These are phyloP conservation scores for Cicer yamashitae DNA, from an alignment of 306 rosid species.

Conservation along the genomic window DNA sequence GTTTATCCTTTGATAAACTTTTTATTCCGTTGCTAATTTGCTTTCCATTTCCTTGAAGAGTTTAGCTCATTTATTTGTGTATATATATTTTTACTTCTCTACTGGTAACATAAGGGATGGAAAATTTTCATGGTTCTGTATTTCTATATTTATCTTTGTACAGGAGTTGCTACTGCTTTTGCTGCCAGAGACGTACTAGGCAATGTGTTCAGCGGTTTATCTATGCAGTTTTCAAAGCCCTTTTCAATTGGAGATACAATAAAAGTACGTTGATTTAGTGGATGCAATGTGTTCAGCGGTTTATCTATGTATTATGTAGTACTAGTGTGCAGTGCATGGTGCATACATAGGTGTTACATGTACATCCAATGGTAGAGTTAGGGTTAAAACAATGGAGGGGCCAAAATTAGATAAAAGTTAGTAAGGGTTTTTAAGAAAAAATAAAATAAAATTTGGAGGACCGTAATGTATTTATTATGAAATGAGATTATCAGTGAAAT, in stretches of 20 bases:
- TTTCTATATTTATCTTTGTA: conserved; percentile 30
- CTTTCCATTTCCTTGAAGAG: too few relatives aligned
- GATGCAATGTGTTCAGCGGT: conserved; percentile 4
- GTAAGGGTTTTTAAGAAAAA: conserved; percentile 14
- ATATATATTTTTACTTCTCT: not conserved
- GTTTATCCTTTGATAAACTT: conserved; percentile 5
- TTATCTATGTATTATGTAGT: not conserved
- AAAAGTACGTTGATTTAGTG: conserved; percentile 60
- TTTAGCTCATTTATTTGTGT: not conserved
- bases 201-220: conserved; percentile 82
- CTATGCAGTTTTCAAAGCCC: conserved; percentile 90
- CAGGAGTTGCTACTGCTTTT: conserved; percentile 96
- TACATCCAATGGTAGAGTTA: conserved; percentile 10
- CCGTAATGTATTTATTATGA: not conserved
- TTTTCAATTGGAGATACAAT: conserved; percentile 96
- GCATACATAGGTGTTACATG: conserved; percentile 18
- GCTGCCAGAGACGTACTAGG: conserved; percentile 90
- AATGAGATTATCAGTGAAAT: conserved; percentile 5
- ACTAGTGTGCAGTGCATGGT: conserved; percentile 3
- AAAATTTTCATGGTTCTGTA: conserved; percentile 28
- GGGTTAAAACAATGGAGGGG: conserved; percentile 23
- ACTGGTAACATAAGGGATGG: not conserved
- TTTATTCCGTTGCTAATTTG: not conserved
- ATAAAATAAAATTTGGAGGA: conserved; percentile 2
- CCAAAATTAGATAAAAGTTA: not conserved